Percentiles rank a stretch among this genome's conserved stretches.
Evolutionary conservation across 768 basidiomycete species (phyloP).

Genomic region (Termitomyces sp.): DNA sequence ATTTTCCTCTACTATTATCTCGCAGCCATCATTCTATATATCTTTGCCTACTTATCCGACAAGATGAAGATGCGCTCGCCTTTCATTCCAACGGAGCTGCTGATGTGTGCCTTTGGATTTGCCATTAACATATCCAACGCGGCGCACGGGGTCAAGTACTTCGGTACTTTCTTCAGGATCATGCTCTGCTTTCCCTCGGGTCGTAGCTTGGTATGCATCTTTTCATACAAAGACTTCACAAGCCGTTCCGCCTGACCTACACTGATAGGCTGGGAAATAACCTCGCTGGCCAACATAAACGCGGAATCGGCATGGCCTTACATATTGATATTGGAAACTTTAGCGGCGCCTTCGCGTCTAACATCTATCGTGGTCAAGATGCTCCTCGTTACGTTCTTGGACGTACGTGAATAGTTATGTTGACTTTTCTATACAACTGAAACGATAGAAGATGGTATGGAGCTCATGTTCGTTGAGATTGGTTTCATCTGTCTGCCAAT

Average conservation of each 20-base stretch:
- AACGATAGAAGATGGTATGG: constrained; percentile 42
- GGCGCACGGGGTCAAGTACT: constrained; percentile 55
- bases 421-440: not conserved
- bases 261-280: constrained; percentile 56
- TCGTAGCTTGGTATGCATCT: constrained; percentile 50
- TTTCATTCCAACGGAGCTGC: constrained; percentile 48
- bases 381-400: constrained; percentile 57
- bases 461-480: constrained; percentile 65
- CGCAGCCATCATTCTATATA: constrained; percentile 22
- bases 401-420: constrained; percentile 35
- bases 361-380: constrained; percentile 56
- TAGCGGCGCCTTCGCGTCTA: constrained; percentile 56
- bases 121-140: constrained; percentile 55
- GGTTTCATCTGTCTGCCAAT: constrained; percentile 49
- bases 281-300: constrained; percentile 64
- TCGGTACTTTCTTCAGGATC: constrained; percentile 69
- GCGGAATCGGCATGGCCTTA: constrained; percentile 60
- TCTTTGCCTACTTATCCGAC: constrained; percentile 57
- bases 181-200: constrained; percentile 54
- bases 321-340: constrained; percentile 69
- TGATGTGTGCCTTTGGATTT: constrained; percentile 52
- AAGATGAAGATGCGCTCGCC: constrained; percentile 45
- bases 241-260: not conserved
- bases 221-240: not conserved
- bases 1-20: not conserved